Base-by-base conservation (phyloP, 768 basidiomycete species). In the Leccinellum luteum region DNA sequence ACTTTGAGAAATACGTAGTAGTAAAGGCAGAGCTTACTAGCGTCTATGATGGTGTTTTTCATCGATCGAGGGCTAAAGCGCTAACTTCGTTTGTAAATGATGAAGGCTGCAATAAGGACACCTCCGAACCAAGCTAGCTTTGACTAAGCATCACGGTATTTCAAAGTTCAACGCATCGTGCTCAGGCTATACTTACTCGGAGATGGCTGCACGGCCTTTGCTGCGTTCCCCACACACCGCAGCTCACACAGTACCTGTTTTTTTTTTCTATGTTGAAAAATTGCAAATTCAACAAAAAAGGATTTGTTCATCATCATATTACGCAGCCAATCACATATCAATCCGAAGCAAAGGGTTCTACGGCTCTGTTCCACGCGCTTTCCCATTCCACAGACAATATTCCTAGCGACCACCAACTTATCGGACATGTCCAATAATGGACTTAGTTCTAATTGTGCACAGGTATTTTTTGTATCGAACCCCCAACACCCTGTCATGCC, bases 11-110 rank as follows among this genome's bases (percentile, higher is more conserved):
- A 19, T 44, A 47, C 19, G 47, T 48, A 50, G 54, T 49, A 44
- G 54, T 49, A 44, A 52, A 43, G 5, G 30, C 52, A 30, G 52
- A 54, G 79, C 85, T 66, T 71, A 88, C 88, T 90, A 13, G 88
- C 86, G 70, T 89, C 84, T 62, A 76, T 79, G 55, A 87, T 70
- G 28, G 76, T 74, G 60, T 86, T 76, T 69, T 86, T 88, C 86
- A 88, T 87, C 31, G 52, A 62, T 48, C 30, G n/a, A 54, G 53
- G 23, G 43, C 6, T 48, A 25, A 48, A 19, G 31, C n/a, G n/a
- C n/a, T n/a, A n/a, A n/a, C n/a, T n/a, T n/a, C n/a, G n/a, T 27
- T 38, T n/a, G 58, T 51, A 34, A 55, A 44, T 49, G 55, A 50
- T 53, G 17, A 21, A 43, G 44, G 38, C 21, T 6, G 19, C 10